Conservation (phyloP, 2,329 filamentous ascomycete genomes). For the Aspergillus tanneri region DNA sequence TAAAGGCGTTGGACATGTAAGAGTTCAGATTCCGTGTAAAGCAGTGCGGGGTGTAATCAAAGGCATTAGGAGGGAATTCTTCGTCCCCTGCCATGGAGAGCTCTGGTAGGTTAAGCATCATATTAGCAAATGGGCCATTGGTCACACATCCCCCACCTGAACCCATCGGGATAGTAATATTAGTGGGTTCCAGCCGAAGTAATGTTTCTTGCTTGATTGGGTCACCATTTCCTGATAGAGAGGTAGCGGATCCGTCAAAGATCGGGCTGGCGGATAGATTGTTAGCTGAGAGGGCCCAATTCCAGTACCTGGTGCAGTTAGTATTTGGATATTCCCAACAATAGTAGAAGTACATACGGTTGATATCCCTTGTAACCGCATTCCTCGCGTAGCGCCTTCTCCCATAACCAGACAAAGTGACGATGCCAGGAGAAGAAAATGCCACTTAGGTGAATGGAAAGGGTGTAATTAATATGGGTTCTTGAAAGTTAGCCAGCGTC, state of each 20-base stretch:
- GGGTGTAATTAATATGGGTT: conserved; percentile 31
- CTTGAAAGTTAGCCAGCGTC: conserved; percentile 1
- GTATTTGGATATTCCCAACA: background rate
- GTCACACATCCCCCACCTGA: conserved; percentile 16
- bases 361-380: conserved; percentile 16
- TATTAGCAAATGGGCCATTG: conserved; percentile 15
- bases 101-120: conserved; percentile 11
- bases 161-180: conserved; percentile 4
- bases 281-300: conserved; percentile 10
- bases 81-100: conserved; percentile 4
- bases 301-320: conserved; percentile 16
- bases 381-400: conserved; percentile 15
- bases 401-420: conserved; percentile 16
- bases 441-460: conserved; percentile 21
- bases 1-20: background rate
- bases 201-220: background rate
- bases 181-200: background rate
- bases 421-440: conserved; percentile 21
- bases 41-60: conserved; percentile 16
- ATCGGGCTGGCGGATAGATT: conserved; percentile 5
- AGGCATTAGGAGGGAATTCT: conserved; percentile 1
- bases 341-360: conserved; percentile 10
- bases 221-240: conserved; percentile 14
- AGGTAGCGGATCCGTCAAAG: conserved; percentile 8
- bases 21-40: conserved; percentile 12